phyloP scores from a whole-genome alignment of 345 rosid genomes.

The Salix koriyanagi region DNA sequence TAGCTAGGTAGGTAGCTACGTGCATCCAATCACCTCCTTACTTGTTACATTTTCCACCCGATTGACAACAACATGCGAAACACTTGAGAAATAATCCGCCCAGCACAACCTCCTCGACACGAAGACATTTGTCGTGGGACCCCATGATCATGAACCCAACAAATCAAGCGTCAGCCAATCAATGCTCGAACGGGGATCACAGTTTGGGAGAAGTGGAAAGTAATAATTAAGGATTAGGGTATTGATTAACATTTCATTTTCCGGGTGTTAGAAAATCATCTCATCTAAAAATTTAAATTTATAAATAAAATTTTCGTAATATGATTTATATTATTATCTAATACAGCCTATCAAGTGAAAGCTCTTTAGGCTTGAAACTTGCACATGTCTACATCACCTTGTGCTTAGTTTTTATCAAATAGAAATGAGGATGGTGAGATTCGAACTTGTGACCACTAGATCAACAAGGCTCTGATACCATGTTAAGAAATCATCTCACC shows the following conservation, averaged over 20 bases:
- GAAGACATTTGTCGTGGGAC: background rate
- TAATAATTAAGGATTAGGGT: background rate
- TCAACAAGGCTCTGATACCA: no score
- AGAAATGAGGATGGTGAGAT: no score
- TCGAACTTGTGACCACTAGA: no score
- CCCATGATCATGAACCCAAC: background rate
- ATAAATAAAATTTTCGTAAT: no score
- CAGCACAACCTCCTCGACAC: background rate
- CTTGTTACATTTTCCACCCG: background rate
- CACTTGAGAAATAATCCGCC: background rate
- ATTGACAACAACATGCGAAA: background rate
- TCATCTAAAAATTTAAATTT: no score
- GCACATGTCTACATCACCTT: no score
- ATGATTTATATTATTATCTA: no score
- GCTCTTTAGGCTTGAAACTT: no score
- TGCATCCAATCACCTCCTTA: background rate
- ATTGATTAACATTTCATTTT: background rate
- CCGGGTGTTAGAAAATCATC: background rate
- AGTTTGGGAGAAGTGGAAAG: background rate
- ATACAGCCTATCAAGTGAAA: no score
- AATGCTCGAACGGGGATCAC: background rate
- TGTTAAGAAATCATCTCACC: no score
- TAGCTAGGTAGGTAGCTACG: background rate
- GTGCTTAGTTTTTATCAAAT: no score
- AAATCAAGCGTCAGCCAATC: background rate